Percentiles rank a stretch among this genome's conserved stretches.
Evolutionary conservation across 176 grass and related monocot genomes (phyloP).

Genomic region (maize (Zea mays)): DNA sequence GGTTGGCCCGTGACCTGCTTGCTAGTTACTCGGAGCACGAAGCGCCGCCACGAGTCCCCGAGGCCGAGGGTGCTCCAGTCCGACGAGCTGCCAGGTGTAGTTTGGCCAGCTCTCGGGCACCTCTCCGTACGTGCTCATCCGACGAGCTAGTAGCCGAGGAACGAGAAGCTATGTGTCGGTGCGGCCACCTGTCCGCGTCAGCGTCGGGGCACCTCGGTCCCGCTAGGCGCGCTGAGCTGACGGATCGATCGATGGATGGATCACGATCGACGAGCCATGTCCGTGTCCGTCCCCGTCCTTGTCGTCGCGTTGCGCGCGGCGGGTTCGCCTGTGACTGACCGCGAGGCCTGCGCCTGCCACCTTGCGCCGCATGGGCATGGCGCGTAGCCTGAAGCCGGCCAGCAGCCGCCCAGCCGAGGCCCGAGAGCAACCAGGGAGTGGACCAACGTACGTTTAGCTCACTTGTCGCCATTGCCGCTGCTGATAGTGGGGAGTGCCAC

Average conservation of each 20-base stretch:
- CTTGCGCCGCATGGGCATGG: too few species aligned
- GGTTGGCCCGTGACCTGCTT: too few species aligned
- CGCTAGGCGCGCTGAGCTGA: too few species aligned
- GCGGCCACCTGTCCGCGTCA: constrained; percentile 3
- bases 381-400: too few species aligned
- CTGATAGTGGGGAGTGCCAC: too few species aligned
- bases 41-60: not conserved
- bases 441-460: too few species aligned
- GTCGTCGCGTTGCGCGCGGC: constrained; percentile 18
- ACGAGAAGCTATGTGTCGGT: constrained; percentile 12
- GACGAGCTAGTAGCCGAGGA: not conserved
- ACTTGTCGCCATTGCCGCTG: too few species aligned
- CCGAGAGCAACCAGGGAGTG: too few species aligned
- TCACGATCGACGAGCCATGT: not conserved
- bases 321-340: constrained; percentile 14
- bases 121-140: constrained; percentile 15
- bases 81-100: not conserved
- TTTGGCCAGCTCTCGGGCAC: not conserved
- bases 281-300: not conserved
- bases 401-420: too few species aligned
- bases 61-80: not conserved
- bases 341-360: not conserved
- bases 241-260: not conserved
- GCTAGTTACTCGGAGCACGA: too few species aligned
- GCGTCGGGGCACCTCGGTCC: not conserved